Evolutionary conservation across 73 alveolate genomes (phyloP).

Genomic region (Paramecium pentaurelia): DNA sequence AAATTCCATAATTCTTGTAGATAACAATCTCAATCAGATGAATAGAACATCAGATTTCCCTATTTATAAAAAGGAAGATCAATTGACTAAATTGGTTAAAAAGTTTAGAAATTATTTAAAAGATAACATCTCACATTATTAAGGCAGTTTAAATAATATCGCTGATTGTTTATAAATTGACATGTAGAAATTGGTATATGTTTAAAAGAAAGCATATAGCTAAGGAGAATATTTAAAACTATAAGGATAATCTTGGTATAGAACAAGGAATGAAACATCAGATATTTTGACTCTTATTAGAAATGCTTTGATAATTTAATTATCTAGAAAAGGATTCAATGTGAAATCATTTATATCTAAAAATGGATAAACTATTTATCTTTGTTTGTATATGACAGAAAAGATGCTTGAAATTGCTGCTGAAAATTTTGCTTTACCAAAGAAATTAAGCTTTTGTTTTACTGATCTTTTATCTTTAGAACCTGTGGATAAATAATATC

Average conservation of each 20-base stretch:
- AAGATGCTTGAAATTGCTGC: conserved; percentile 5
- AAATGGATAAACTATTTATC: background rate
- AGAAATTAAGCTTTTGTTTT: background rate
- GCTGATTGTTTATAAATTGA: background rate
- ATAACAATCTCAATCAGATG: background rate
- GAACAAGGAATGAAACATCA: background rate
- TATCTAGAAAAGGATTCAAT: background rate
- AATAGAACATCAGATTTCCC: background rate
- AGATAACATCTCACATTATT: background rate
- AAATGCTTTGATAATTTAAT: background rate
- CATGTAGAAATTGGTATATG: background rate
- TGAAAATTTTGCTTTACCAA: background rate
- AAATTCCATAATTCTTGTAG: background rate
- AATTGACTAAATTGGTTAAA: background rate
- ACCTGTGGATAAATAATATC: background rate
- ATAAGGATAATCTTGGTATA: background rate
- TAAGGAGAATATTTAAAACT: background rate
- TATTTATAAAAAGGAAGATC: background rate
- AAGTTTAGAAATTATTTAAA: background rate
- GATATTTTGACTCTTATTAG: background rate
- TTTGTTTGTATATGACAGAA: background rate
- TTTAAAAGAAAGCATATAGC: background rate
- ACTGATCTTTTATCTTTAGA: background rate
- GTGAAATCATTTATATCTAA: background rate
- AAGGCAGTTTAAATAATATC: background rate